phyloP scores from a whole-genome alignment of 1,284 basidiomycete species.

The Boletus mariae region DNA sequence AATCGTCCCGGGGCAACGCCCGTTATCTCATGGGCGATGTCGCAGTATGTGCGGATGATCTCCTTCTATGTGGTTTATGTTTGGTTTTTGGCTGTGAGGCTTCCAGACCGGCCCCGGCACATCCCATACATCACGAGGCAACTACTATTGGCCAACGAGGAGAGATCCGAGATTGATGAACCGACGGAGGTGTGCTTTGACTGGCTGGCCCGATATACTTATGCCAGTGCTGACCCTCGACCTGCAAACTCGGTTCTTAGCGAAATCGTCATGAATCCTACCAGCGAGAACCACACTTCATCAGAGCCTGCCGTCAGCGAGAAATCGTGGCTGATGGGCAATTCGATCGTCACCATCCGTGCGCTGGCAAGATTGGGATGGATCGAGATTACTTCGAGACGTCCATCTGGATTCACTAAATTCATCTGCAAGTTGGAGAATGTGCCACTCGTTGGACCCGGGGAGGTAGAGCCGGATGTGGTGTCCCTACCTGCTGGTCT shows the following conservation, averaged over 20 bases:
- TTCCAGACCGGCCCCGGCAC: slow-evolving; percentile 82
- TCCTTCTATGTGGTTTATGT: slow-evolving; percentile 92
- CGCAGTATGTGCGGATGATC: slow-evolving; percentile 92
- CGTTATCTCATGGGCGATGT: slow-evolving; percentile 80
- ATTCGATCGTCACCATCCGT: slow-evolving; percentile 83
- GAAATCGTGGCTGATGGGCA: slow-evolving; percentile 88
- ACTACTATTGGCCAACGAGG: slow-evolving; percentile 85
- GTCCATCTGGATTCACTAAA: slow-evolving; percentile 87
- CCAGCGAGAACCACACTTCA: slow-evolving; percentile 21
- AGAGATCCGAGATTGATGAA: slow-evolving; percentile 74
- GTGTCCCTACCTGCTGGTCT: slow-evolving; percentile 68
- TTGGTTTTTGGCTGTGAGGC: slow-evolving; percentile 91
- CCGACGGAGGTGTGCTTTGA: slow-evolving; percentile 97
- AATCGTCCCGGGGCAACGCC: slow-evolving; percentile 64
- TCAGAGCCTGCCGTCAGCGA: slow-evolving; percentile 45
- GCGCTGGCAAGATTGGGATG: slow-evolving; percentile 77
- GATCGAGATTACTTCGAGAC: slow-evolving; percentile 84
- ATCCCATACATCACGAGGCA: slow-evolving; percentile 87
- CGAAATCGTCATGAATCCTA: slow-evolving; percentile 65
- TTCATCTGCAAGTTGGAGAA: slow-evolving; percentile 93
- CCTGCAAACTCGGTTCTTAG: slow-evolving; percentile 80
- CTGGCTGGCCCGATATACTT: slow-evolving; percentile 94
- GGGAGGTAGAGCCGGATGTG: slow-evolving; percentile 78
- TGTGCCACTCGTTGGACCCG: slow-evolving; percentile 76
- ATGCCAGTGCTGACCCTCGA: slow-evolving; percentile 90